Evolutionary conservation across 129 eudicot species (phyloP), one percentile per base, ranked within the genome.

Genomic region (Tagetes erecta): DNA sequence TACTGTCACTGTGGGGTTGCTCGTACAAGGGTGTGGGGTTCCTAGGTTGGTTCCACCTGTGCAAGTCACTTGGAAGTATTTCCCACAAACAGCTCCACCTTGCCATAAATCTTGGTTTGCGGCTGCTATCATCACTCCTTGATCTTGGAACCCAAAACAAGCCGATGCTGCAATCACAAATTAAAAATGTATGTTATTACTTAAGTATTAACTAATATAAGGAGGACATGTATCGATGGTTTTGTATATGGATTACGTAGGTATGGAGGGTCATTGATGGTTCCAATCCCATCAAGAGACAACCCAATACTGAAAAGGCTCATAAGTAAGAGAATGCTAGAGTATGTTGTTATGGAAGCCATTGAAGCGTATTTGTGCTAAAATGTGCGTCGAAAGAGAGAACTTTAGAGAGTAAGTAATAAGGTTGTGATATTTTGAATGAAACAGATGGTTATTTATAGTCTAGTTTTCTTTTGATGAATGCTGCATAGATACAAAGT

Each of bases 231-330:
- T 56, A 36, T 27, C 0, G 3, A 37, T 11, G 27, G 8, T 8
- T 3, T 4, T 8, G 37, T 56, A 30, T 7, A 56, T 27, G 13
- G 8, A 1, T 9, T 56, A 56, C 63, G 38, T 30, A 56, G 8
- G 63, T 56, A 56, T 31, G 63, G 63, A 56, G 63, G 63, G 38
- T 30, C 63, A 56, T 56, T 56, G 63, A 56, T 56, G 38, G 63
- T 56, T 56, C 63, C 63, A 56, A 56, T 56, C 63, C 63, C 63
- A 56, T 9, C 34, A 8, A 8, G 3, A 8, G 37, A 56, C 37
- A 33, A 31, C 1, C 13, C 63, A 6, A 56, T 2, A 56, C 37
- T 2, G 8, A 56, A 30, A 56, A 56, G 63, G 38, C 38, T 56
- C 38, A 56, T 30, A 30, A 56, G 37, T 8, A 56, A 0, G 13